These are phyloP conservation scores for Exsudoporus frostii DNA, from an alignment of 768 basidiomycete genomes.

Conservation along the genomic window DNA sequence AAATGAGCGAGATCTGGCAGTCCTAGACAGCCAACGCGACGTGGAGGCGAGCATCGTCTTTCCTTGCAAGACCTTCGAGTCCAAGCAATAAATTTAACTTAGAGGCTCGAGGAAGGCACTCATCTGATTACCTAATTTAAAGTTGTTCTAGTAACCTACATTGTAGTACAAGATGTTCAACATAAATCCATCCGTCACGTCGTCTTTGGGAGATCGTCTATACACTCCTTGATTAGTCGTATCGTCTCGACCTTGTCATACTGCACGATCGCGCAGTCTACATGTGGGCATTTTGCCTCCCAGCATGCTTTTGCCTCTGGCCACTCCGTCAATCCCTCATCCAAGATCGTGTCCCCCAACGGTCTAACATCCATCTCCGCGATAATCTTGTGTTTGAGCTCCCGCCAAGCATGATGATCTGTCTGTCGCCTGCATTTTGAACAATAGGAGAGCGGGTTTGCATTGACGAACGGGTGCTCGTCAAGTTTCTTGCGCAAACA, in stretches of 20 bases:
- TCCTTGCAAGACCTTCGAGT: neutral
- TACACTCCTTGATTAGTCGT: slow-evolving; percentile 51
- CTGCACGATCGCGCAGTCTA: slow-evolving; percentile 44
- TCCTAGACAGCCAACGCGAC: slow-evolving; percentile 19
- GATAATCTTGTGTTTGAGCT: slow-evolving; percentile 55
- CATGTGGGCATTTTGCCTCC: slow-evolving; percentile 50
- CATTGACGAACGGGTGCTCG: slow-evolving; percentile 55
- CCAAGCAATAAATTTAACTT: neutral
- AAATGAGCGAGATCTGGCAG: slow-evolving; percentile 23
- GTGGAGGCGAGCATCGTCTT: slow-evolving; percentile 10
- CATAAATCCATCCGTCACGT: slow-evolving; percentile 13
- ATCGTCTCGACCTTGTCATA: slow-evolving; percentile 57
- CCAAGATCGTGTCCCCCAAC: slow-evolving; percentile 54
- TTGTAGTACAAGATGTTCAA: neutral
- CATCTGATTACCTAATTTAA: slow-evolving; percentile 13
- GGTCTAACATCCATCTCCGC: slow-evolving; percentile 59
- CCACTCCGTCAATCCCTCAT: slow-evolving; percentile 51
- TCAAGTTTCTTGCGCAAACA: slow-evolving; percentile 46
- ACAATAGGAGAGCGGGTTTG: slow-evolving; percentile 41
- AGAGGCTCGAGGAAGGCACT: neutral
- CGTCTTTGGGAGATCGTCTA: slow-evolving; percentile 45
- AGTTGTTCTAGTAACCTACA: neutral
- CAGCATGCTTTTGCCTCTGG: slow-evolving; percentile 59
- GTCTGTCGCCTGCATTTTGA: slow-evolving; percentile 46
- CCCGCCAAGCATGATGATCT: slow-evolving; percentile 62